phyloP scores from a whole-genome alignment of 2,329 filamentous ascomycete genomes.

The Aureobasidium zeae region DNA sequence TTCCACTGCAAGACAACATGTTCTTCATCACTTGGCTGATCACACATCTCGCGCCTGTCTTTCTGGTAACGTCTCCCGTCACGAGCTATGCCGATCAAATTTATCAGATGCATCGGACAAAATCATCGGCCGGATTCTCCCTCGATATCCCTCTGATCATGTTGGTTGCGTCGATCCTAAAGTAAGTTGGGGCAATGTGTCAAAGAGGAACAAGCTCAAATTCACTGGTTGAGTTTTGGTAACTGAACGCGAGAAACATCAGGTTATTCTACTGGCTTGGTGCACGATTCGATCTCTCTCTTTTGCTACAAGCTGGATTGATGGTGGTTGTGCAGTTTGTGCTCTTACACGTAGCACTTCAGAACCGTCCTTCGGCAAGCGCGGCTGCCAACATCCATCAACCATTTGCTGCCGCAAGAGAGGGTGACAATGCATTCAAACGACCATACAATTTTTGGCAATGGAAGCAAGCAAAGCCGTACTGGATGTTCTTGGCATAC shows the following conservation, averaged over 20 bases:
- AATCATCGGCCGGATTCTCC: conserved; percentile 54
- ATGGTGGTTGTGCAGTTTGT: conserved; percentile 52
- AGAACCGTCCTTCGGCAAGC: conserved; percentile 40
- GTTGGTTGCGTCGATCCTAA: conserved; percentile 55
- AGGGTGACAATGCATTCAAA: conserved; percentile 34
- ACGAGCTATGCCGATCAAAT: conserved; percentile 61
- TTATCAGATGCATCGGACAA: conserved; percentile 51
- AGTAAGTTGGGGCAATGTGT: conserved; percentile 35
- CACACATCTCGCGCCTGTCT: conserved; percentile 30
- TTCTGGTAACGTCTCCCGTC: conserved; percentile 52
- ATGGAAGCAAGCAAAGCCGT: conserved; percentile 65
- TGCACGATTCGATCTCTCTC: conserved; percentile 48
- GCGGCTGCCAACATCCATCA: conserved; percentile 31
- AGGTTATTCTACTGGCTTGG: conserved; percentile 60
- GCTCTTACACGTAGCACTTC: conserved; percentile 52
- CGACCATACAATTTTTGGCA: conserved; percentile 76
- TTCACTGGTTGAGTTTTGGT: background rate
- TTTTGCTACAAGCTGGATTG: conserved; percentile 51
- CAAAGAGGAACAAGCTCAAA: background rate
- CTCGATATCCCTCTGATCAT: conserved; percentile 59
- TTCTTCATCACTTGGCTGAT: conserved; percentile 26
- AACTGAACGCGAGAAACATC: conserved; percentile 3
- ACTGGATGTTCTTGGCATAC: conserved; percentile 70
- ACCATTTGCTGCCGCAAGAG: conserved; percentile 52
- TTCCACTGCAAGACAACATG: background rate